phyloP scores from a whole-genome alignment of 2,329 filamentous ascomycete species.

The Monosporascus ibericus region DNA sequence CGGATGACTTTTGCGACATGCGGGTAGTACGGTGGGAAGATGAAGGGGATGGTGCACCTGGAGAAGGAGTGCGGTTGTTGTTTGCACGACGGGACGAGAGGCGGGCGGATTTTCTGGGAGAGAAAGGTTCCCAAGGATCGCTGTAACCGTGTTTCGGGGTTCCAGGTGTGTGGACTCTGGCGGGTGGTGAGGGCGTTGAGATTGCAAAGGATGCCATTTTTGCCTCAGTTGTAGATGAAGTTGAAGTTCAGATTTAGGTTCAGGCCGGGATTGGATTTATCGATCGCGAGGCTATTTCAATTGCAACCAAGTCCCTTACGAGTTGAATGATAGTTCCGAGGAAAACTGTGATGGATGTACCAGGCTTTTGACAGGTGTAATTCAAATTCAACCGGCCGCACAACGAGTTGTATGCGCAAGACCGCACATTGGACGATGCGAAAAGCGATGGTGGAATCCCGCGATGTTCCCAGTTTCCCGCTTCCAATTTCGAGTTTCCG shows the following conservation, averaged over 20 bases:
- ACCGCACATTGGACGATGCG: neutral
- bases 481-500: too few relatives aligned
- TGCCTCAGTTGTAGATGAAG: neutral
- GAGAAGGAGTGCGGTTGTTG: constrained; percentile 53
- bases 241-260: neutral
- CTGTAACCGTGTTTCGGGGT: constrained; percentile 62
- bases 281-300: too few relatives aligned
- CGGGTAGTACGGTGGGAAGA: constrained; percentile 22
- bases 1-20: constrained; percentile 21
- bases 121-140: constrained; percentile 68
- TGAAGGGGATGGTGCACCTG: constrained; percentile 22
- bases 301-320: neutral
- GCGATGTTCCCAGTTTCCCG: neutral
- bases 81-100: constrained; percentile 49
- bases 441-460: neutral
- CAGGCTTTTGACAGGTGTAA: neutral
- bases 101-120: constrained; percentile 62
- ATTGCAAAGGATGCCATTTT: constrained; percentile 33
- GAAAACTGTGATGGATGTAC: neutral
- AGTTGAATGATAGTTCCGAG: neutral
- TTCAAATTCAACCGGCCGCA: too few relatives aligned
- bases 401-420: too few relatives aligned
- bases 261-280: neutral
- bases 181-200: constrained; percentile 56
- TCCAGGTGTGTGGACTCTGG: constrained; percentile 57